Evolutionary conservation across 2,329 filamentous ascomycete species (phyloP).

Genomic region (Hymenoscyphus salicellus): DNA sequence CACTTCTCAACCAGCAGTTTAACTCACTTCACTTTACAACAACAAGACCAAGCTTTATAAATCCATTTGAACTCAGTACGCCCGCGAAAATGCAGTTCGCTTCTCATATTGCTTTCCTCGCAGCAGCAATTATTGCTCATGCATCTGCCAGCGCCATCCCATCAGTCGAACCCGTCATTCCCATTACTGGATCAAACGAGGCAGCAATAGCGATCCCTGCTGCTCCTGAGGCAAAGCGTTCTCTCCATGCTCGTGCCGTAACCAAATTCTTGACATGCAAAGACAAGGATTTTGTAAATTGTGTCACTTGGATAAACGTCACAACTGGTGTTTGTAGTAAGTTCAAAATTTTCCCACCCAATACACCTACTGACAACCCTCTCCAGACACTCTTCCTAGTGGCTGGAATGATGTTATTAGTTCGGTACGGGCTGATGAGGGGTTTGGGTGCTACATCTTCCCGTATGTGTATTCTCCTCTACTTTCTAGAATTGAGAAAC

Average conservation of each 20-base stretch:
- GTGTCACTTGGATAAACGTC: not conserved
- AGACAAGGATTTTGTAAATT: not conserved
- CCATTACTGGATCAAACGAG: too few species aligned
- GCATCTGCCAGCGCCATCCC: not conserved
- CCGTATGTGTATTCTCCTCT: too few species aligned
- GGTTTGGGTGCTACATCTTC: too few species aligned
- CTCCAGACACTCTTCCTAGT: too few species aligned
- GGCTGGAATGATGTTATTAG: too few species aligned
- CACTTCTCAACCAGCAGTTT: not conserved
- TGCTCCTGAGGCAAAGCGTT: not conserved
- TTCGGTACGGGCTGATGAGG: too few species aligned
- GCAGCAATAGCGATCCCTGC: too few species aligned
- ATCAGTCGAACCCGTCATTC: not conserved
- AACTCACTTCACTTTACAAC: not conserved
- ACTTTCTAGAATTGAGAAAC: too few species aligned
- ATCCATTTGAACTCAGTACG: not conserved
- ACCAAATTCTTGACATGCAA: not conserved
- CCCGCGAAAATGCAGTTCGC: not conserved
- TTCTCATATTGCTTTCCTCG: not conserved
- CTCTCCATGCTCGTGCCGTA: not conserved
- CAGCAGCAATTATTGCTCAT: not conserved
- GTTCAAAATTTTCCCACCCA: too few species aligned
- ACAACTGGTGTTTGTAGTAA: too few species aligned
- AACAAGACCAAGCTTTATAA: not conserved
- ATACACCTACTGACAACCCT: too few species aligned